A percentile compares a stretch with the other conserved stretches of the same genome.
These are phyloP conservation scores for Pseudisothecium myosuroides DNA, from an alignment of 225 moss, liverwort and hornwort genomes.

Conservation along the genomic window DNA sequence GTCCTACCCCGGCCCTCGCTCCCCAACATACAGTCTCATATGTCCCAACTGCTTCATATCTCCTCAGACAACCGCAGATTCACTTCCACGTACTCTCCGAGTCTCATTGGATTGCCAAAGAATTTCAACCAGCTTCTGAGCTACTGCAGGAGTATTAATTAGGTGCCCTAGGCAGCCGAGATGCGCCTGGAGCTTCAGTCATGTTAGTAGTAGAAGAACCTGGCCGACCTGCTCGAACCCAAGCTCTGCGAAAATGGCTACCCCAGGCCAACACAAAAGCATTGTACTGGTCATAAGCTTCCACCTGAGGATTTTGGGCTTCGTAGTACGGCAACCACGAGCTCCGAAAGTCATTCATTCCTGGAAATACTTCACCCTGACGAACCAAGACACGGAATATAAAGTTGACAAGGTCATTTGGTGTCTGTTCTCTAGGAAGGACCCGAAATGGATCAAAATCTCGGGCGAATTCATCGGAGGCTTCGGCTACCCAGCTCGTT, in stretches of 20 bases:
- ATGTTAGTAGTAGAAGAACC: background rate
- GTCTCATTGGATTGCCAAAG: too few species aligned
- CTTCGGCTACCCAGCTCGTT: background rate
- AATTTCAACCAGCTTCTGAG: too few species aligned
- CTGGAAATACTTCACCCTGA: background rate
- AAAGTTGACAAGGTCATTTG: background rate
- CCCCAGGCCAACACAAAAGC: background rate
- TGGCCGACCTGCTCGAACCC: background rate
- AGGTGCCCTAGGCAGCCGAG: too few species aligned
- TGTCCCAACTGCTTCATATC: conserved; percentile 13
- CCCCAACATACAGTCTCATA: conserved; percentile 17
- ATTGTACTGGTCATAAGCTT: background rate
- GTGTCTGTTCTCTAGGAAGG: background rate
- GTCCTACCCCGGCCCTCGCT: conserved; percentile 28
- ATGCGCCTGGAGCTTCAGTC: too few species aligned
- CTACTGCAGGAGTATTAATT: too few species aligned
- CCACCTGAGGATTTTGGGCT: background rate
- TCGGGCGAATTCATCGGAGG: background rate
- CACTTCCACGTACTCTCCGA: fast-evolving
- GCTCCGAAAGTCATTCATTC: background rate
- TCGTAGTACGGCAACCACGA: background rate
- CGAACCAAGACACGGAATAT: background rate
- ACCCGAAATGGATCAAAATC: background rate
- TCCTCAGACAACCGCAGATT: too few species aligned
- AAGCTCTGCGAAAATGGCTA: background rate